These are phyloP conservation scores for Helichrysum umbraculigerum DNA, from an alignment of 129 eudicot genomes.

Conservation along the genomic window DNA sequence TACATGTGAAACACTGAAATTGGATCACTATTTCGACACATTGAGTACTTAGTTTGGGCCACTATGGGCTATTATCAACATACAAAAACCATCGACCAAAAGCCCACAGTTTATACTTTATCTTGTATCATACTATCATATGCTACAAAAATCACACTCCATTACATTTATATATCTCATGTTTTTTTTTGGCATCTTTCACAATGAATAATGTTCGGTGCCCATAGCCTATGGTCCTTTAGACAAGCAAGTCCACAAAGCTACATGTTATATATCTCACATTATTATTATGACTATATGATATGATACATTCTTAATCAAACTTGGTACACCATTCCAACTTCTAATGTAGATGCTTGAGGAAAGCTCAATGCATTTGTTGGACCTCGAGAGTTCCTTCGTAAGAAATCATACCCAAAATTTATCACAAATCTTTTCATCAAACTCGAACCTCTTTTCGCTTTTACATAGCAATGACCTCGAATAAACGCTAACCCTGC, in stretches of 20 bases:
- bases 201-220: conserved; percentile 9
- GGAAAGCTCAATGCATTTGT: conserved; percentile 62
- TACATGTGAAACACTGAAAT: too few species aligned
- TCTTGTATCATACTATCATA: neutral
- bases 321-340: conserved; percentile 78
- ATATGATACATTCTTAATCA: conserved; percentile 24
- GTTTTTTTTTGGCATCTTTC: neutral
- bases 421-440: conserved; percentile 63
- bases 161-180: conserved; percentile 31
- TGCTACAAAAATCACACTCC: conserved; percentile 28
- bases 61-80: too few species aligned
- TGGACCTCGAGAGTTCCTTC: conserved; percentile 69
- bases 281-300: neutral
- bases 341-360: conserved; percentile 80
- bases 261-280: neutral
- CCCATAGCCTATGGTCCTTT: neutral
- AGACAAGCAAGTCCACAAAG: neutral
- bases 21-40: too few species aligned
- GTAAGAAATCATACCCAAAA: conserved; percentile 69
- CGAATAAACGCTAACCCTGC: conserved; percentile 78
- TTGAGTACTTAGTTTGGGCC: too few species aligned
- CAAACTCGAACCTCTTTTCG: conserved; percentile 71
- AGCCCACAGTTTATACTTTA: too few species aligned
- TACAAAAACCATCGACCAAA: too few species aligned
- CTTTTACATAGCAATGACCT: conserved; percentile 66